These are phyloP conservation scores for Mycosarcoma maydis DNA, from an alignment of 1,284 basidiomycete species.

Conservation along the genomic window DNA sequence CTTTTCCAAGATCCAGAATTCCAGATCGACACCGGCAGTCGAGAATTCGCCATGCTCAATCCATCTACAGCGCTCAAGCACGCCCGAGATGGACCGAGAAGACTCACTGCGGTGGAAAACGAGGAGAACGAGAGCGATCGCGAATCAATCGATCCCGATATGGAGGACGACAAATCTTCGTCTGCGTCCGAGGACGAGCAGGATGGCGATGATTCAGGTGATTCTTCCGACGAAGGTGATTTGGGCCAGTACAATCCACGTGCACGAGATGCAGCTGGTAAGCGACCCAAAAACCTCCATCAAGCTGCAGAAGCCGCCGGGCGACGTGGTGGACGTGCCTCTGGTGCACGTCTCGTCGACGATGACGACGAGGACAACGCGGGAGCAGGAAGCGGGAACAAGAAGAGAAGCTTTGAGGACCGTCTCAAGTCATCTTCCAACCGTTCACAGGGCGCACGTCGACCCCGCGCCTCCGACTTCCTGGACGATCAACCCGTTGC, in stretches of 20 bases:
- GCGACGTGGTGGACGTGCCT: conserved; percentile 54
- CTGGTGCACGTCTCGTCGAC: conserved; percentile 42
- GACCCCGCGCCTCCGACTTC: conserved; percentile 34
- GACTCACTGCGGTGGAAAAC: conserved; percentile 81
- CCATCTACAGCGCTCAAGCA: conserved; percentile 74
- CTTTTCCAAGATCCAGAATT: conserved; percentile 95
- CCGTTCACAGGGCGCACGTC: background rate
- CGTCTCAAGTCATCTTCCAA: conserved; percentile 25
- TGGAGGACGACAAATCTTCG: conserved; percentile 44
- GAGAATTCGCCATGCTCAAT: conserved; percentile 90
- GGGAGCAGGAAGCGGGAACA: conserved; percentile 23
- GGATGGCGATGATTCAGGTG: conserved; percentile 67
- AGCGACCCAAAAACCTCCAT: conserved; percentile 69
- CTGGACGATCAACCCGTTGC: conserved; percentile 27
- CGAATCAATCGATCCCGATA: conserved; percentile 71
- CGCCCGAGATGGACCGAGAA: conserved; percentile 59
- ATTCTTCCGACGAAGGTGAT: conserved; percentile 65
- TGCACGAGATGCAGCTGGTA: conserved; percentile 60
- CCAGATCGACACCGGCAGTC: conserved; percentile 84
- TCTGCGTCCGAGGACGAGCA: conserved; percentile 5
- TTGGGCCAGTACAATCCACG: conserved; percentile 50
- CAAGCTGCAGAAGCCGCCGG: conserved; percentile 64
- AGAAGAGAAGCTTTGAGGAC: conserved; percentile 45
- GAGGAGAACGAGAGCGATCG: conserved; percentile 86
- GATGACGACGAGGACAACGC: conserved; percentile 36